phyloP scores from a whole-genome alignment of 495 filamentous ascomycete genomes.

The Margaritispora aquatica region DNA sequence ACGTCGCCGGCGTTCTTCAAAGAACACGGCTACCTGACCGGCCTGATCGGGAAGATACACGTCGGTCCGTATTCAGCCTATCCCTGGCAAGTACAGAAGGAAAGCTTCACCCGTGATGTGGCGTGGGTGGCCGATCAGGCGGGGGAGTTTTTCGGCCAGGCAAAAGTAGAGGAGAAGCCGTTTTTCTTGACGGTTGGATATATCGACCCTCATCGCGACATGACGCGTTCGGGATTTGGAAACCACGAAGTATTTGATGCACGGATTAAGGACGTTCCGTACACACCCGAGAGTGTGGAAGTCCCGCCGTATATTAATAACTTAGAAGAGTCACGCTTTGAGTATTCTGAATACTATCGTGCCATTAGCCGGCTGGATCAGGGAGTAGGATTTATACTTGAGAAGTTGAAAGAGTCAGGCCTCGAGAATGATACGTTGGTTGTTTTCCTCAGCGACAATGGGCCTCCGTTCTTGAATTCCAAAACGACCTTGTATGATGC shows the following conservation, averaged over 20 bases:
- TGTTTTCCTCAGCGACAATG: conserved; percentile 41
- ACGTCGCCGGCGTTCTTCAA: conserved; percentile 33
- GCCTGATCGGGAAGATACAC: conserved; percentile 41
- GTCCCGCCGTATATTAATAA: conserved; percentile 33
- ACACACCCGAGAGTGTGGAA: conserved; percentile 25
- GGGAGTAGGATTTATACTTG: conserved; percentile 35
- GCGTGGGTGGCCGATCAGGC: conserved; percentile 30
- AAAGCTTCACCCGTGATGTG: conserved; percentile 34
- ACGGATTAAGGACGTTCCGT: conserved; percentile 9
- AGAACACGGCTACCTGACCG: conserved; percentile 32
- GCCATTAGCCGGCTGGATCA: conserved; percentile 35
- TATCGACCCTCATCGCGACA: conserved; percentile 38
- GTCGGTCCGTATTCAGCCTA: conserved; percentile 36
- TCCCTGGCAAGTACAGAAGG: conserved; percentile 33
- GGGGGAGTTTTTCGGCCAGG: conserved; percentile 30
- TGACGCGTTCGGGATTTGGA: conserved; percentile 37
- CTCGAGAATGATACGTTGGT: conserved; percentile 33
- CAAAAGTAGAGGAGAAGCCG: conserved; percentile 23
- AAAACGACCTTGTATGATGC: conserved; percentile 44
- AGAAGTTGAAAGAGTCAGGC: conserved; percentile 27
- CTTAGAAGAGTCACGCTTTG: conserved; percentile 30
- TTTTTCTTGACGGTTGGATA: conserved; percentile 40
- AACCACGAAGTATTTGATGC: conserved; percentile 25
- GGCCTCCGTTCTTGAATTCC: conserved; percentile 41
- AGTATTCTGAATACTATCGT: conserved; percentile 39